Conservation (phyloP, 768 basidiomycete genomes). For the Amylocystis lapponica region DNA sequence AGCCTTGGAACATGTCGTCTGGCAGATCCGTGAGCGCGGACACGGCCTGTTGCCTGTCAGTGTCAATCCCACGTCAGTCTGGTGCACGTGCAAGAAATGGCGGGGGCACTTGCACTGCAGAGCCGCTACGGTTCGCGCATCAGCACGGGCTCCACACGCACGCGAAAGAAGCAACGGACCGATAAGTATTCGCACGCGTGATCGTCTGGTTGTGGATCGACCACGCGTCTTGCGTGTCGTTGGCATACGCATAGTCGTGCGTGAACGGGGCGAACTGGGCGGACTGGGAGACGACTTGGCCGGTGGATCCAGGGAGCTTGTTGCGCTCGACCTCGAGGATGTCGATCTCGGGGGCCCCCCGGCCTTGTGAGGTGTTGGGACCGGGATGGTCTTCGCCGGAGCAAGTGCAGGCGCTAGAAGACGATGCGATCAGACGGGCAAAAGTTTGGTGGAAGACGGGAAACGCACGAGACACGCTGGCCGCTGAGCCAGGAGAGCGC, state of each 20-base stretch:
- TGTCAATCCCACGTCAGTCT: conserved; percentile 43
- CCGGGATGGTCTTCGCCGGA: conserved; percentile 74
- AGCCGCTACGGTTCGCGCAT: neutral
- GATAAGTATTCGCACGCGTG: conserved; percentile 32
- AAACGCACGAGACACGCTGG: conserved; percentile 62
- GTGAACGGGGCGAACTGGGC: conserved; percentile 66
- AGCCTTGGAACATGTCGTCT: conserved; percentile 51
- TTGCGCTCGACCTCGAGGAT: conserved; percentile 72
- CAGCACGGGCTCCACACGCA: too few relatives aligned
- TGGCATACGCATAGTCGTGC: conserved; percentile 36
- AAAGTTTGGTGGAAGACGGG: neutral
- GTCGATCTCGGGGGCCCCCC: conserved; percentile 81
- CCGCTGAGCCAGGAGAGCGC: conserved; percentile 73
- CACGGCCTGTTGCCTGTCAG: conserved; percentile 46
- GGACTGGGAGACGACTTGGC: conserved; percentile 65
- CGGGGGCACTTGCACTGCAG: conserved; percentile 1
- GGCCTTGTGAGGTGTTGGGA: conserved; percentile 45
- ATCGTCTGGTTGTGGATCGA: conserved; percentile 30
- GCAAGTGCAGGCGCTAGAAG: conserved; percentile 68
- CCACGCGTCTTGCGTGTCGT: conserved; percentile 29
- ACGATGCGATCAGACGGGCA: neutral
- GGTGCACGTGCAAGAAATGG: too few relatives aligned
- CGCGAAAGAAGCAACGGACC: conserved; percentile 15
- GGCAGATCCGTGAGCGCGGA: conserved; percentile 43
- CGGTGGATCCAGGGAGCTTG: conserved; percentile 35